Percentiles rank a stretch among this genome's conserved stretches.
These are phyloP conservation scores for Allium fistulosum DNA, from an alignment of 106 monocot genomes.

Conservation along the genomic window DNA sequence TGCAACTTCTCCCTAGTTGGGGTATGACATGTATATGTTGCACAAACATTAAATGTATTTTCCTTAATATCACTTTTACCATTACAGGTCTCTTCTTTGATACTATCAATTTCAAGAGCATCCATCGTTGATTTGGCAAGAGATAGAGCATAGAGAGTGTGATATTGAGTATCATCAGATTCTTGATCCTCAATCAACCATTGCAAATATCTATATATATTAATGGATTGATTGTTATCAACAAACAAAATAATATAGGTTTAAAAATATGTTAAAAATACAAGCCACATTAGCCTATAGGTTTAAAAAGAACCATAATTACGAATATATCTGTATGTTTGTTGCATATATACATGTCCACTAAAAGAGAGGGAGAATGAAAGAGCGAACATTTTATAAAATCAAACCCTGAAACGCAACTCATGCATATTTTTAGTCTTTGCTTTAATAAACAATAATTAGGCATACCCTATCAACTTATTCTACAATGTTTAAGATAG, in stretches of 20 bases:
- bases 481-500: too few species aligned
- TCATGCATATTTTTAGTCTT: too few species aligned
- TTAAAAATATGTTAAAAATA: too few species aligned
- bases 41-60: conserved; percentile 15
- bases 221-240: background rate
- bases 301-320: too few species aligned
- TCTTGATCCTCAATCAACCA: conserved; percentile 99
- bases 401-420: too few species aligned
- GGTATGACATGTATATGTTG: conserved; percentile 12
- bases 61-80: conserved; percentile 9
- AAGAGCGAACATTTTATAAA: too few species aligned
- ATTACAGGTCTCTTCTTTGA: conserved; percentile 2
- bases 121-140: conserved; percentile 79
- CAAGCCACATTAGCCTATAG: too few species aligned
- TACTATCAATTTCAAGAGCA: conserved; percentile 16
- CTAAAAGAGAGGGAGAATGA: too few species aligned
- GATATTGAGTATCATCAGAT: conserved; percentile 69
- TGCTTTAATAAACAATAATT: too few species aligned
- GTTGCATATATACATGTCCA: too few species aligned
- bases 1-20: conserved; percentile 71
- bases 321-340: too few species aligned
- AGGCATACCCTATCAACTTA: too few species aligned
- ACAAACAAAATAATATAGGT: background rate
- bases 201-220: conserved; percentile 70
- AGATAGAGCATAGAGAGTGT: conserved; percentile 94